A percentile compares a stretch with the other conserved stretches of the same genome.
These are phyloP conservation scores for Zoysia matrella DNA, from an alignment of 202 grass and related monocot genomes.

Conservation along the genomic window DNA sequence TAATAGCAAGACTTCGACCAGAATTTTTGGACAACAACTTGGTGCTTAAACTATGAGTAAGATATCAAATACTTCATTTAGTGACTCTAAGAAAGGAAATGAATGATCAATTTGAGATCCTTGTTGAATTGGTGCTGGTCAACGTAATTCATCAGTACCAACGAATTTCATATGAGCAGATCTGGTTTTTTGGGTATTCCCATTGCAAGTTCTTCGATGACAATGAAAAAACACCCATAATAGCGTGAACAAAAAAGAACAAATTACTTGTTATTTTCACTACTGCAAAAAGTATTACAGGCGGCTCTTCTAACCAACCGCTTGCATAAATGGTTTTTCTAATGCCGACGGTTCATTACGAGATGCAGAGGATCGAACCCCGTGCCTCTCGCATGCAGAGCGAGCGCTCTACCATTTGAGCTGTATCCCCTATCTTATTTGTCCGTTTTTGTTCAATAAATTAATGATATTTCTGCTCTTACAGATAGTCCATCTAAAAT, in stretches of 20 bases:
- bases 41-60: slow-evolving; percentile 25
- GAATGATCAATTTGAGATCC: slow-evolving; percentile 99
- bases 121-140: slow-evolving; percentile 92
- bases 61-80: slow-evolving; percentile 81
- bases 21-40: slow-evolving; percentile 26
- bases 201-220: too few relatives aligned
- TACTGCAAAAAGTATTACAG: too few relatives aligned
- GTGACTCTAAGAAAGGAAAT: slow-evolving; percentile 95
- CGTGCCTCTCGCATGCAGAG: slow-evolving; percentile 99
- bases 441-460: too few relatives aligned
- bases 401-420: slow-evolving; percentile 99
- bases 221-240: too few relatives aligned
- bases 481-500: too few relatives aligned
- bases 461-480: too few relatives aligned
- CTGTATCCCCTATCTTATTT: slow-evolving; percentile 61
- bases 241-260: too few relatives aligned
- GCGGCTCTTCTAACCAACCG: too few relatives aligned
- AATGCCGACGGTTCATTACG: neutral
- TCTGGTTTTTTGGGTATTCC: slow-evolving; percentile 17
- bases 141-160: slow-evolving; percentile 90
- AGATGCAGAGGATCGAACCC: slow-evolving; percentile 97
- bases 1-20: slow-evolving; percentile 32
- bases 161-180: slow-evolving; percentile 98
- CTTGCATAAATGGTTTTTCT: too few relatives aligned
- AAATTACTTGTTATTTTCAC: too few relatives aligned